Evolutionary conservation across 2,329 filamentous ascomycete species (phyloP), one percentile per base, ranked within the genome.

Genomic region (Claviceps sp.): DNA sequence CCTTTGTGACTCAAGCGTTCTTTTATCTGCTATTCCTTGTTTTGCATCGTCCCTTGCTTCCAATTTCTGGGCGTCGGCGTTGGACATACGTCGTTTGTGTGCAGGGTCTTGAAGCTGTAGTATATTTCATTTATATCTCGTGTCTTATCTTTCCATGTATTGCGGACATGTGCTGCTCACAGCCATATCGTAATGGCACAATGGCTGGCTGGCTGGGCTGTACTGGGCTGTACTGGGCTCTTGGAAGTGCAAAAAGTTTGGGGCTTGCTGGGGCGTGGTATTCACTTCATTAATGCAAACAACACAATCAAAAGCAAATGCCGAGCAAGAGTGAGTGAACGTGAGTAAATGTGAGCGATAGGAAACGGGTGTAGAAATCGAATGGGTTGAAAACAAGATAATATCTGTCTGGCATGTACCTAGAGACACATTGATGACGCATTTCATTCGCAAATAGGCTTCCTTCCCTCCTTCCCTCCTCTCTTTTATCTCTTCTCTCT

Each of bases 41-140:
- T n/a, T 8, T 44, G 16, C 26, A 14, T 30, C 11, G 4, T 14
- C 41, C 5, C 14, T 48, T 52, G 41, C 26, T 17, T 5, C 22
- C 14, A 30, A 34, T 34, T 39, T 51, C 24, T 47, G 13, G 50
- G 54, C 52, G 52, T 50, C 49, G 52, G 54, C 47, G 50, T 50
- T 52, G 30, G 22, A 22, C 22, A 42, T 26, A 44, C 4, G 7
- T 8, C 13, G 14, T 41, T 38, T 38, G 24, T 50, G 11, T 44
- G 4, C 6, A 13, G 40, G 26, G n/a, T 19, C 10, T 37, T 22
- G 11, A 22, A 14, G 30, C 30, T 34, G 10, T 34, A 11, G 30
- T 34, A 34, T 34, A 34, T 11, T 34, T 11, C 30, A 34, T 30
- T 10, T 30, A 30, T 34, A 34, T 34, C 10, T 34, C 30, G 30